Percentiles rank a stretch among this genome's conserved stretches.
These are phyloP conservation scores for Hypocreales sp. DNA, from an alignment of 2,329 filamentous ascomycete genomes.

Conservation along the genomic window DNA sequence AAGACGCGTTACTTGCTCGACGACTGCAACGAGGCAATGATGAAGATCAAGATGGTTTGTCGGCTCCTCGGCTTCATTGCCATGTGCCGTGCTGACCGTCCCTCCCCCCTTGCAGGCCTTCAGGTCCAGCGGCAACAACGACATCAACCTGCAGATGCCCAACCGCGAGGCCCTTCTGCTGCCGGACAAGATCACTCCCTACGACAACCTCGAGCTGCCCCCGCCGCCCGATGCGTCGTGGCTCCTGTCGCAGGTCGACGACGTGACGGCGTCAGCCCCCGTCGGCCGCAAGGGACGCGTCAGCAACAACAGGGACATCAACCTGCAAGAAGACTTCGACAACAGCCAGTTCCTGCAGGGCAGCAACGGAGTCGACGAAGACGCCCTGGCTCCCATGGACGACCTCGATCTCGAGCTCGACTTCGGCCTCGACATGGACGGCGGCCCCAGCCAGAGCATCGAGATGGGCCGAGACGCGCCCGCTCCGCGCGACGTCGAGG, in stretches of 20 bases:
- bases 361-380: conserved; percentile 42
- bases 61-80: not conserved
- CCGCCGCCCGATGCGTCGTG: conserved; percentile 82
- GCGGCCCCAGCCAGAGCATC: conserved; percentile 52
- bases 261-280: conserved; percentile 35
- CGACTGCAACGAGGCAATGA: conserved; percentile 91
- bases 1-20: conserved; percentile 94
- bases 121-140: conserved; percentile 85
- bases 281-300: conserved; percentile 40
- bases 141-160: conserved; percentile 68
- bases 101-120: conserved; percentile 69
- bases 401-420: conserved; percentile 62
- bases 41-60: conserved; percentile 95
- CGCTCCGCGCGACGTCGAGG: conserved; percentile 47
- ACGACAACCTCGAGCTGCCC: conserved; percentile 62
- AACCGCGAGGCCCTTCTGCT: conserved; percentile 79
- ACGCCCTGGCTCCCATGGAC: conserved; percentile 39
- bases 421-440: conserved; percentile 58
- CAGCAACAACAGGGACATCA: conserved; percentile 49
- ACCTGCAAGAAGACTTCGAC: conserved; percentile 52
- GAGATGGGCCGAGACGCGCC: conserved; percentile 85
- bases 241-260: conserved; percentile 61
- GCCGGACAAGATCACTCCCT: conserved; percentile 83
- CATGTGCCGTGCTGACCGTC: conserved; percentile 13
- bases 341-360: conserved; percentile 71